A percentile compares a stretch with the other conserved stretches of the same genome.
Evolutionary conservation across 805 yeast genomes (phyloP).

Genomic region (Barnettozyma salicaria): DNA sequence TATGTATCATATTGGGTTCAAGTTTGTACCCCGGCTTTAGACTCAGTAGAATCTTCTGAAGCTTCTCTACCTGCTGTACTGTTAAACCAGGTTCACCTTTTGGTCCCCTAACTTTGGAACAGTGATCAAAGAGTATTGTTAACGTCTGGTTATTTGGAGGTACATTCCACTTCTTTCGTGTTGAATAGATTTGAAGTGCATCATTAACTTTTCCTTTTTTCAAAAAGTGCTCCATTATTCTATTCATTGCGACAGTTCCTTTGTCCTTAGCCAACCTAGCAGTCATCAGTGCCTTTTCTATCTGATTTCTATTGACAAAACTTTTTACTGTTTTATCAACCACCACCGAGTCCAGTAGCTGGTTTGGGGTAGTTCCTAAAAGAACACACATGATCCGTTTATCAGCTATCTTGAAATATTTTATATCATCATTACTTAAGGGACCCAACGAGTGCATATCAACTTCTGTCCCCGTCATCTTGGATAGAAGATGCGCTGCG

Average conservation of each 20-base stretch:
- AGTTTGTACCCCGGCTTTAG: constrained; percentile 25
- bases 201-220: constrained; percentile 35
- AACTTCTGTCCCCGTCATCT: constrained; percentile 19
- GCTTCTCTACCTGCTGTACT: constrained; percentile 28
- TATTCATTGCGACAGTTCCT: constrained; percentile 59
- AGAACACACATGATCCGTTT: constrained; percentile 44
- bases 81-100: constrained; percentile 26
- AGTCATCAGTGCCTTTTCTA: constrained; percentile 48
- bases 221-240: constrained; percentile 47
- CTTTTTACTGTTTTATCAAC: constrained; percentile 49
- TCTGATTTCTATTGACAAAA: constrained; percentile 44
- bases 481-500: constrained; percentile 21
- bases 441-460: constrained; percentile 31
- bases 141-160: constrained; percentile 43
- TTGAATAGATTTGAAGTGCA: constrained; percentile 45
- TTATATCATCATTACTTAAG: constrained; percentile 29
- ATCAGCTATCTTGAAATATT: constrained; percentile 32
- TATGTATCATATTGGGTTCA: constrained; percentile 34
- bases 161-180: constrained; percentile 58
- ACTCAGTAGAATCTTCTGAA: constrained; percentile 29
- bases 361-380: constrained; percentile 53
- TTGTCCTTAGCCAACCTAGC: constrained; percentile 40
- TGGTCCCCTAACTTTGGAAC: constrained; percentile 29
- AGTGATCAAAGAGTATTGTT: constrained; percentile 42
- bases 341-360: constrained; percentile 49